A percentile compares a stretch with the other conserved stretches of the same genome.
These are phyloP conservation scores for Phytophthora ohioensis DNA, from an alignment of 352 stramenopile species.

Conservation along the genomic window DNA sequence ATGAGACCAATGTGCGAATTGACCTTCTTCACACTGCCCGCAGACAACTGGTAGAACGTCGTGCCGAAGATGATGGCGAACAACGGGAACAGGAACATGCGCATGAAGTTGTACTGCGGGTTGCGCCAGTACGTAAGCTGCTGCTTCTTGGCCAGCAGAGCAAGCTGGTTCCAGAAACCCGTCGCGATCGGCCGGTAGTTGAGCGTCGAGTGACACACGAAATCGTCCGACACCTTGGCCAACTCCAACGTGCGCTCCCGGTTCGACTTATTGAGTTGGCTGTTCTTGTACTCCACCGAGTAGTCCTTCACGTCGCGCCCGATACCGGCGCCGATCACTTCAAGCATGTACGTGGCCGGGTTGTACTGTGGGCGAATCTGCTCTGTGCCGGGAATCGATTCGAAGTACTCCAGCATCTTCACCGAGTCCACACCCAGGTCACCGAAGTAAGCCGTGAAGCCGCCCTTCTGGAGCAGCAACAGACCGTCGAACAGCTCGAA, in stretches of 20 bases:
- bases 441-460: constrained; percentile 86
- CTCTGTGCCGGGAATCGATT: constrained; percentile 70
- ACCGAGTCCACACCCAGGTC: constrained; percentile 78
- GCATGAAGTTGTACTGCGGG: constrained; percentile 74
- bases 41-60: constrained; percentile 62
- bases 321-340: constrained; percentile 83
- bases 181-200: constrained; percentile 60
- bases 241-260: constrained; percentile 37
- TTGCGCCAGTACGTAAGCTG: constrained; percentile 62
- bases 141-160: constrained; percentile 39
- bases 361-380: constrained; percentile 84
- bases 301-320: constrained; percentile 68
- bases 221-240: constrained; percentile 30
- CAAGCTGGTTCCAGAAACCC: constrained; percentile 47
- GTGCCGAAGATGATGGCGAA: constrained; percentile 73
- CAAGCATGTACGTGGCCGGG: constrained; percentile 92
- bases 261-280: constrained; percentile 42
- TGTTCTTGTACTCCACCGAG: constrained; percentile 60
- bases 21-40: constrained; percentile 41
- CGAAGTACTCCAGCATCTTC: constrained; percentile 90
- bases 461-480: constrained; percentile 83
- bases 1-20: constrained; percentile 78
- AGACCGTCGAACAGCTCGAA: constrained; percentile 94
- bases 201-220: constrained; percentile 54
- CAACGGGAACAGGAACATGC: constrained; percentile 64